These are phyloP conservation scores for Eucalyptus erythrocorys DNA, from an alignment of 345 rosid genomes.

Conservation along the genomic window DNA sequence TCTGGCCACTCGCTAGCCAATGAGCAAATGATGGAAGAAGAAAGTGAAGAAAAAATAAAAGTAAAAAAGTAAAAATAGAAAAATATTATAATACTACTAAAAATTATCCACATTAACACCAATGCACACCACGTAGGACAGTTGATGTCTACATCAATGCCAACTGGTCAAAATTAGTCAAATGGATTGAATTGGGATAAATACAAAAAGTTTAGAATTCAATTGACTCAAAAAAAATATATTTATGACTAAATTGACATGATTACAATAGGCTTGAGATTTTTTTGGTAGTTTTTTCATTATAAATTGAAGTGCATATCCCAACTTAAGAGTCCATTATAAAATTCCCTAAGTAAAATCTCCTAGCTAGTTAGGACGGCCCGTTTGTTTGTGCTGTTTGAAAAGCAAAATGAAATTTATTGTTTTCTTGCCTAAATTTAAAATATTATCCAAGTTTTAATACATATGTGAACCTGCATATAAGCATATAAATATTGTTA, in stretches of 20 bases:
- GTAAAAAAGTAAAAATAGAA: too few species aligned
- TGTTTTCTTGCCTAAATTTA: neutral
- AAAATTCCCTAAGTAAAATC: neutral
- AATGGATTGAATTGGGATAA: too few species aligned
- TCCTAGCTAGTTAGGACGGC: neutral
- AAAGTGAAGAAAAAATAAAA: too few species aligned
- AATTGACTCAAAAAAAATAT: accelerated
- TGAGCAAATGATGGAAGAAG: accelerated
- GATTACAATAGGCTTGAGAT: too few species aligned
- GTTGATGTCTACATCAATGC: too few species aligned
- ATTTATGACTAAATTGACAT: too few species aligned
- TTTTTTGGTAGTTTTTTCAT: neutral
- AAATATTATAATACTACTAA: too few species aligned
- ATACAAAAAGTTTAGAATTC: too few species aligned
- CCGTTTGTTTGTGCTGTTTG: neutral
- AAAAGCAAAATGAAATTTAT: neutral
- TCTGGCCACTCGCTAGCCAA: accelerated
- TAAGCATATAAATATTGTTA: neutral
- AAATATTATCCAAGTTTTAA: neutral
- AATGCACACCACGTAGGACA: accelerated
- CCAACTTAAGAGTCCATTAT: neutral
- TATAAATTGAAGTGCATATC: neutral
- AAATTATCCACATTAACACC: too few species aligned
- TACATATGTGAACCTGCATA: neutral
- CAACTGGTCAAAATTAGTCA: accelerated